Evolutionary conservation across 1,284 basidiomycete genomes (phyloP), one percentile per base, ranked within the genome.

Genomic region (Moesziomyces antarcticus): DNA sequence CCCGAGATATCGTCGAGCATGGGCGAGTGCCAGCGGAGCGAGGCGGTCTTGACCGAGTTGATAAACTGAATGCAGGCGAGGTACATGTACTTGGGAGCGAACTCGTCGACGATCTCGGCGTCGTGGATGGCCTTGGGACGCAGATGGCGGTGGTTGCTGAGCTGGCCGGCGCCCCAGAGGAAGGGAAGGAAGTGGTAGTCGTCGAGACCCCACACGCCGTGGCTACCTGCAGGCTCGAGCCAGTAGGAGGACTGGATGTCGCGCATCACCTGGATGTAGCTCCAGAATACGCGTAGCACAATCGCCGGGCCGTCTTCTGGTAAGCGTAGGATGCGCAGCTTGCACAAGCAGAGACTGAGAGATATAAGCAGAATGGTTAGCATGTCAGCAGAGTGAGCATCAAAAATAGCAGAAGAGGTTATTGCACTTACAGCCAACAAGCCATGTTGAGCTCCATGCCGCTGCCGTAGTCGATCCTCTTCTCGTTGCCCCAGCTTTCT

Each of bases 371-470:
- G 45, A 22, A 21, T 3, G 16, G 40, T 40, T 7, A 30, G 22
- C 16, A 11, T 22, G 40, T 44, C 30, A 37, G 46, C 13, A n/a
- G 43, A 25, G 11, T 11, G 30, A 8, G 11, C 30, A 30, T 30
- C 30, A 30, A 8, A 9, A 30, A 30, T 25, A 30, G 30, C 30
- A 9, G 30, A 30, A 11, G 8, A 33, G 10, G 11, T 8, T 10
- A 5, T 13, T 33, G 46, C 30, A 87, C 93, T 80, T 84, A 97
- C 94, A 99, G 84, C 95, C 95, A 99, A 80, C 93, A 97, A 13
- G 97, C 75, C 82, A 98, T 99, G 85, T 98, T 97, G 62, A 99
- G 88, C 84, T 99, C 97, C 94, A 98, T 98, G 2, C 96, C 96
- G 80, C 94, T 97, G 10, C 97, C 96, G 85, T 99, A 99, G 85